phyloP scores from a whole-genome alignment of 179 eudicot species.

The Silene vulgaris region DNA sequence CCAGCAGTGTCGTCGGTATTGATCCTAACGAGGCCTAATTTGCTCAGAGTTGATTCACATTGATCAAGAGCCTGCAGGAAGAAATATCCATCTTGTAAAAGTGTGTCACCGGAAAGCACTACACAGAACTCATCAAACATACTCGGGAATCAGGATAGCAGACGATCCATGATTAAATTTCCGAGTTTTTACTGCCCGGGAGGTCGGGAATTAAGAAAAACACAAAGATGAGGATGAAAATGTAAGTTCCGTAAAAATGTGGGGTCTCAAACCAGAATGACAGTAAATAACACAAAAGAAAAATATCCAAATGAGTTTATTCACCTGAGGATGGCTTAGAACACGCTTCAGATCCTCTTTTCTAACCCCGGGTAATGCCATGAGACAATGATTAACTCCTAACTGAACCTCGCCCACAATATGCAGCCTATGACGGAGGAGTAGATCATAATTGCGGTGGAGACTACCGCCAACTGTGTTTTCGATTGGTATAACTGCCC shows the following conservation, averaged over 20 bases:
- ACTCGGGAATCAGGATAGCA: no score
- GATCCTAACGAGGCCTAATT: conserved; percentile 62
- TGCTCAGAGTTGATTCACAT: conserved; percentile 59
- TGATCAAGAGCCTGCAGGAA: conserved; percentile 81
- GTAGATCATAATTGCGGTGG: conserved; percentile 82
- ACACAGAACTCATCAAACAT: no score
- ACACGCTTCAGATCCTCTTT: conserved; percentile 87
- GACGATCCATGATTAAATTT: no score
- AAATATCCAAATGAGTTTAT: no score
- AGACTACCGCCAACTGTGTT: conserved; percentile 93
- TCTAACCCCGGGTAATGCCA: conserved; percentile 83
- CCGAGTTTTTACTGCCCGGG: no score
- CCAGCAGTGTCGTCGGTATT: conserved; percentile 80
- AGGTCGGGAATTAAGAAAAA: no score
- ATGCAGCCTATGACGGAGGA: conserved; percentile 87
- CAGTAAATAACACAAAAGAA: background rate
- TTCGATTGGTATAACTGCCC: conserved; percentile 92
- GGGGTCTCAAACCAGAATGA: background rate
- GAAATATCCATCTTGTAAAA: background rate
- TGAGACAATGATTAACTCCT: conserved; percentile 79
- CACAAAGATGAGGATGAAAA: no score
- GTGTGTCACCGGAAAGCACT: background rate
- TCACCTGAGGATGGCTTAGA: conserved; percentile 88
- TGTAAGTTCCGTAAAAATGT: background rate
- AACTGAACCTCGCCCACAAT: conserved; percentile 90